Percentiles rank a stretch among this genome's conserved stretches.
Evolutionary conservation across 352 stramenopile species (phyloP).

Genomic region (Globisporangium iwayamae): DNA sequence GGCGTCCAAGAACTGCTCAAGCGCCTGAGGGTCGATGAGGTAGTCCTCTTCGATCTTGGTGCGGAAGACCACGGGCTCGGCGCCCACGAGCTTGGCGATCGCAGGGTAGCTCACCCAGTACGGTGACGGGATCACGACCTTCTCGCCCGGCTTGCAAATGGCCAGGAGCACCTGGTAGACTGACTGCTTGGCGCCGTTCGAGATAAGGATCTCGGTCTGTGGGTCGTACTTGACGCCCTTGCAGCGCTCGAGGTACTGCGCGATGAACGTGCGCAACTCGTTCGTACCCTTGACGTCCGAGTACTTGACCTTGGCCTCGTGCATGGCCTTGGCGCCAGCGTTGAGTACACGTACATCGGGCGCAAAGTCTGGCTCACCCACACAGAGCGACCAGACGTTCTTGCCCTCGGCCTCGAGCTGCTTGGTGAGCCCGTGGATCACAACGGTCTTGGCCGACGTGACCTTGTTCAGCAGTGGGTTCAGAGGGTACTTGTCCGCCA

Average conservation of each 20-base stretch:
- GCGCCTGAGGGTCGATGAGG: conserved; percentile 80
- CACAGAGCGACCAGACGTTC: conserved; percentile 89
- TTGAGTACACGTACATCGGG: conserved; percentile 88
- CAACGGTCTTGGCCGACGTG: conserved; percentile 87
- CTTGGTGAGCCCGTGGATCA: conserved; percentile 93
- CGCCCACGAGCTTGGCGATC: conserved; percentile 92
- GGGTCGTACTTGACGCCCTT: conserved; percentile 91
- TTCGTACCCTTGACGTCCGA: conserved; percentile 92
- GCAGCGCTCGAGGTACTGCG: conserved; percentile 83
- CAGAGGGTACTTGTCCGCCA: conserved; percentile 58
- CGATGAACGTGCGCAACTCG: conserved; percentile 88
- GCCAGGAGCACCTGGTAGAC: conserved; percentile 93
- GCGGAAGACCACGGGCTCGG: conserved; percentile 89
- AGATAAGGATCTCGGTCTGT: conserved; percentile 92
- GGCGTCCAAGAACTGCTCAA: conserved; percentile 71
- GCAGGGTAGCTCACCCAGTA: conserved; percentile 98
- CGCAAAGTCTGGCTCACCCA: conserved; percentile 95
- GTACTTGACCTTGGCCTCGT: conserved; percentile 90
- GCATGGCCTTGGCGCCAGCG: conserved; percentile 72
- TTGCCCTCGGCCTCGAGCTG: conserved; percentile 93
- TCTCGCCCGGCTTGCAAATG: conserved; percentile 88
- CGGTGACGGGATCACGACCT: conserved; percentile 94
- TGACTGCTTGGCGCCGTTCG: conserved; percentile 95
- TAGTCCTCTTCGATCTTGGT: conserved; percentile 90
- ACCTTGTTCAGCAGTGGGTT: conserved; percentile 83